Conservation (phyloP, 1,284 basidiomycete genomes). For the Uromyces viciae-fabae region DNA sequence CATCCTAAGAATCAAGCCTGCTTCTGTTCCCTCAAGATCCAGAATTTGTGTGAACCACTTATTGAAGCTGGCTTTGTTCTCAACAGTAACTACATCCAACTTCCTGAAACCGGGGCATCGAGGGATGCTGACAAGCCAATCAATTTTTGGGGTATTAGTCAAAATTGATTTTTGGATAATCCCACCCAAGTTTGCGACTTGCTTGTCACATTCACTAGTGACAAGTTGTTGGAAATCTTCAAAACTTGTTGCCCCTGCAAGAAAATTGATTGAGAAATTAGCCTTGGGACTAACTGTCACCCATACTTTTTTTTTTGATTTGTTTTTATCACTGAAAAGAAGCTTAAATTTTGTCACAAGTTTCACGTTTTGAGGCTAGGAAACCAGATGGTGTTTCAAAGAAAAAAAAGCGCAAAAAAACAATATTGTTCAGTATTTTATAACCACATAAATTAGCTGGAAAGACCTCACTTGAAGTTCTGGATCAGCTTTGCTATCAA, state of each 20-base stretch:
- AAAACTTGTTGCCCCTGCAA: neutral
- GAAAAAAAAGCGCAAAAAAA: no score
- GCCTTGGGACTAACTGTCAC: neutral
- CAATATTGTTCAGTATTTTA: no score
- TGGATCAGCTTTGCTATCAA: no score
- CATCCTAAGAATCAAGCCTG: neutral
- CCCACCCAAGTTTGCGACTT: neutral
- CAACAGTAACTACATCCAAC: neutral
- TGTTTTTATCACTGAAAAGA: neutral
- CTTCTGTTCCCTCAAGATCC: neutral
- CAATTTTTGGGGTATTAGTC: neutral
- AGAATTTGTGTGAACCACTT: neutral
- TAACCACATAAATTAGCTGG: no score
- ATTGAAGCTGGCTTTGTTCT: neutral
- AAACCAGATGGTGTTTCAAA: no score
- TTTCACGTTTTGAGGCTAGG: no score
- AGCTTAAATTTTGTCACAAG: no score
- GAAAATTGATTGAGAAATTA: neutral
- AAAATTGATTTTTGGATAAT: neutral
- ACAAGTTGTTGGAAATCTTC: neutral
- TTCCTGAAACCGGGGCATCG: neutral
- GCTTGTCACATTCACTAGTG: neutral
- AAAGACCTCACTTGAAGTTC: no score
- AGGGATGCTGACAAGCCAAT: neutral
- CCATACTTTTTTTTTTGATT: neutral